A percentile compares a stretch with the other conserved stretches of the same genome.
Evolutionary conservation across 176 grass and related monocot genomes (phyloP).

Genomic region (Rhipidocladum racemiflorum): DNA sequence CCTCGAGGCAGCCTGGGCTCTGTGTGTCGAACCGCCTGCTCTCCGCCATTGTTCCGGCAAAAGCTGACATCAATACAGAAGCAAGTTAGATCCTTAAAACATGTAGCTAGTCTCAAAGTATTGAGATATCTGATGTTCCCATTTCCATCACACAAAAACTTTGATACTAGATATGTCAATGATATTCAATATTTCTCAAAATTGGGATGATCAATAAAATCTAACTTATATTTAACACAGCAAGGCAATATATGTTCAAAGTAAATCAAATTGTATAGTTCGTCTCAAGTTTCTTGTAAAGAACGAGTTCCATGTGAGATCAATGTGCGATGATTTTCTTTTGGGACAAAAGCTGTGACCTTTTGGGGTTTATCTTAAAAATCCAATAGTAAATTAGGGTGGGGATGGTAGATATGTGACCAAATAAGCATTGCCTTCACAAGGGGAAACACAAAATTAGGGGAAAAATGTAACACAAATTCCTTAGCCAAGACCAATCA

Average conservation of each 20-base stretch:
- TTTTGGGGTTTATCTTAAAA: constrained; percentile 3
- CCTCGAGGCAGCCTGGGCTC: constrained; percentile 51
- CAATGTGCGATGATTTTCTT: background rate
- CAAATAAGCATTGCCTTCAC: background rate
- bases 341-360: background rate
- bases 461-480: too few relatives aligned
- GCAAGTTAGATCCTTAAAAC: background rate
- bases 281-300: background rate
- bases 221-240: background rate
- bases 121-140: background rate
- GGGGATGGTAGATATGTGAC: background rate
- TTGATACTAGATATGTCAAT: background rate
- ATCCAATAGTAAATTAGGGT: background rate
- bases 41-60: constrained; percentile 39
- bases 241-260: background rate
- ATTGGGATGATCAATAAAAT: background rate
- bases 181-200: background rate
- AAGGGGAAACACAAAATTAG: background rate
- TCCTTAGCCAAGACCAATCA: background rate
- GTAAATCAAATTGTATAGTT: background rate
- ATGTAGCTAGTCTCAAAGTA: background rate
- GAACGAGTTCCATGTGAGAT: background rate
- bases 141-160: background rate
- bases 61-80: constrained; percentile 8
- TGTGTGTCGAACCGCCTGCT: constrained; percentile 18